Conservation (phyloP, 2,329 filamentous ascomycete species). For the Alternaria brassicae region DNA sequence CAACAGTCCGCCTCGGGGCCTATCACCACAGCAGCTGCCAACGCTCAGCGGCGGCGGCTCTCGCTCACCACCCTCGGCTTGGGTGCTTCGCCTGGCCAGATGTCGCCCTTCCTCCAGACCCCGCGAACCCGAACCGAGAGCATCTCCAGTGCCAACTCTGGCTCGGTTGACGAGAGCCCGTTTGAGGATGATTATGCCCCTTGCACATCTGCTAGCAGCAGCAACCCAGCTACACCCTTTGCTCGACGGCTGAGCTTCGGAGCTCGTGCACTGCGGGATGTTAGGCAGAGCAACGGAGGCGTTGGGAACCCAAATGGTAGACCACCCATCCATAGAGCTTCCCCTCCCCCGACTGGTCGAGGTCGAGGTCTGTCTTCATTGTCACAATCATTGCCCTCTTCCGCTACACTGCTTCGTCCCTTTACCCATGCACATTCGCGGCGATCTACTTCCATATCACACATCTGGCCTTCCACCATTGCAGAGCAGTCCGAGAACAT, state of each 20-base stretch:
- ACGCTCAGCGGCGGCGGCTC: conserved; percentile 58
- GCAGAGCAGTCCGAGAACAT: conserved; percentile 41
- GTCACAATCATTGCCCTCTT: conserved; percentile 43
- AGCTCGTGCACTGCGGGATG: conserved; percentile 75
- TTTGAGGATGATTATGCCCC: conserved; percentile 64
- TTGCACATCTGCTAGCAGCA: conserved; percentile 61
- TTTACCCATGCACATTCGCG: conserved; percentile 30
- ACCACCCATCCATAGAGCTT: conserved; percentile 60
- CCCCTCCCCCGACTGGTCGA: conserved; percentile 61
- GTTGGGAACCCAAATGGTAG: conserved; percentile 68
- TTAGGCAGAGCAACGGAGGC: conserved; percentile 62
- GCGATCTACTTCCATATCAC: conserved; percentile 35
- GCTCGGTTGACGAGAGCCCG: conserved; percentile 58
- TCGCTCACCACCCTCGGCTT: conserved; percentile 60
- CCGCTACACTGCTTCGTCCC: conserved; percentile 32
- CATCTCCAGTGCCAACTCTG: conserved; percentile 57
- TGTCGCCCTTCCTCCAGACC: conserved; percentile 51
- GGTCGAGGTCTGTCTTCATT: conserved; percentile 65
- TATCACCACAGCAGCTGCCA: conserved; percentile 58
- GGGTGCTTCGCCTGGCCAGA: conserved; percentile 53
- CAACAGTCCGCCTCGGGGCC: conserved; percentile 52
- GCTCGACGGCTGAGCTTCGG: conserved; percentile 89
- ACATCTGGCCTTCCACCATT: conserved; percentile 39
- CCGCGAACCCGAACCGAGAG: conserved; percentile 55
- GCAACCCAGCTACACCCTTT: conserved; percentile 75